A percentile compares a stretch with the other conserved stretches of the same genome.
phyloP scores from a whole-genome alignment of 495 filamentous ascomycete species.

The Baudoinia panamericana region DNA sequence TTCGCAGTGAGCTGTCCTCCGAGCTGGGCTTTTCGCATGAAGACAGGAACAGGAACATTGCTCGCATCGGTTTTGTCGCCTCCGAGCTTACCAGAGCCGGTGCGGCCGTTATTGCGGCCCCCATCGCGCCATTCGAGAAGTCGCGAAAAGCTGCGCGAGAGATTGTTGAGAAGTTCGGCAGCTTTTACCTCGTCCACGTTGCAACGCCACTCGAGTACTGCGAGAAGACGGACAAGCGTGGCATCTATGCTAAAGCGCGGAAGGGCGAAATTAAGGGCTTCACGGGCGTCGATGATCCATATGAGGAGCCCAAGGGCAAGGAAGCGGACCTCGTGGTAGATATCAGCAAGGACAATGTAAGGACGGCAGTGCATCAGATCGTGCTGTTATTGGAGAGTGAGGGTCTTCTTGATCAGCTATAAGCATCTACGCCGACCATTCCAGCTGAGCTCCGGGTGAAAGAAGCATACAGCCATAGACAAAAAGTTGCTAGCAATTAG shows the following conservation, averaged over 20 bases:
- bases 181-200: slow-evolving; percentile 91
- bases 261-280: slow-evolving; percentile 93
- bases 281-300: slow-evolving; percentile 96
- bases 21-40: slow-evolving; percentile 90
- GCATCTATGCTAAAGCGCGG: slow-evolving; percentile 75
- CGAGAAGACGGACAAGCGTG: slow-evolving; percentile 89
- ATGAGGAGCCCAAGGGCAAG: slow-evolving; percentile 65
- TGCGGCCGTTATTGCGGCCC: slow-evolving; percentile 89
- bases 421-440: slow-evolving; percentile 7
- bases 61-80: slow-evolving; percentile 91
- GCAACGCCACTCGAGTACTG: slow-evolving; percentile 81
- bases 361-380: slow-evolving; percentile 94
- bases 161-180: slow-evolving; percentile 71
- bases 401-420: slow-evolving; percentile 59
- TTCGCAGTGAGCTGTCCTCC: slow-evolving; percentile 81
- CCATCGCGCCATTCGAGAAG: slow-evolving; percentile 86
- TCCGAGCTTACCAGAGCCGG: slow-evolving; percentile 85
- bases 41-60: slow-evolving; percentile 91
- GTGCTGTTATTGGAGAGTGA: slow-evolving; percentile 79
- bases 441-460: neutral
- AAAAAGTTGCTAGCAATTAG: no score
- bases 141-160: slow-evolving; percentile 65
- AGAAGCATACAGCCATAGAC: no score
- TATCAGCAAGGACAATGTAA: slow-evolving; percentile 67
- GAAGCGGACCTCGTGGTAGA: slow-evolving; percentile 82